A percentile compares a stretch with the other conserved stretches of the same genome.
These are phyloP conservation scores for Hydrangea macrophylla DNA, from an alignment of 148 eudicot genomes.

Conservation along the genomic window DNA sequence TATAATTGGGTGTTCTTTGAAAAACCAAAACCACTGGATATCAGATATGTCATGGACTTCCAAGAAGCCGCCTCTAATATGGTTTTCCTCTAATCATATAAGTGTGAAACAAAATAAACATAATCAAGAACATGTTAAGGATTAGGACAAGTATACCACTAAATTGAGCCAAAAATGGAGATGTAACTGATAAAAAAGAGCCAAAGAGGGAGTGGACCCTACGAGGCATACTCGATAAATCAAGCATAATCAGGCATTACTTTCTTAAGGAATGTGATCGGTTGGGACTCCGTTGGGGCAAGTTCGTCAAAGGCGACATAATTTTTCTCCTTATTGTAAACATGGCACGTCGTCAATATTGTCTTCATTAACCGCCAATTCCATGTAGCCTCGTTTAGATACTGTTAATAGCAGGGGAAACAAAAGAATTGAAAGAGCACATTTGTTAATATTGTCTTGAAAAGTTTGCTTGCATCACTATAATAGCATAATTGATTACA, in stretches of 20 bases:
- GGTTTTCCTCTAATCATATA: background rate
- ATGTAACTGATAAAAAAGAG: background rate
- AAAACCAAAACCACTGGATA: background rate
- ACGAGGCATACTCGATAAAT: constrained; percentile 13
- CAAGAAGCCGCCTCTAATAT: constrained; percentile 15
- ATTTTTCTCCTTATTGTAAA: constrained; percentile 63
- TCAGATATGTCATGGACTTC: constrained; percentile 11
- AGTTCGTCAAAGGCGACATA: constrained; percentile 64
- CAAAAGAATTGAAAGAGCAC: constrained; percentile 1
- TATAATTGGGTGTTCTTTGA: too few relatives aligned
- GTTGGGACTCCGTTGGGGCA: constrained; percentile 71
- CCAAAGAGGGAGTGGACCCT: constrained; percentile 6
- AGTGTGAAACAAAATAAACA: too few relatives aligned
- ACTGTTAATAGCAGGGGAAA: constrained; percentile 35
- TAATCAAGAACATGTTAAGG: constrained; percentile 12
- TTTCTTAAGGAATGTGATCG: constrained; percentile 66
- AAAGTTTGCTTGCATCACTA: too few relatives aligned
- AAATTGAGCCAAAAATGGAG: background rate
- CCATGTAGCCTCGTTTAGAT: constrained; percentile 89
- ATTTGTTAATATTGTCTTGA: background rate
- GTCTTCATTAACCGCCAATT: constrained; percentile 95
- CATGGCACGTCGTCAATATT: constrained; percentile 81
- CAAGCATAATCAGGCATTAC: constrained; percentile 83
- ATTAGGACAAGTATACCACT: background rate
- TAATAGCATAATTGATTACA: too few relatives aligned